These are phyloP conservation scores for Bruguiera hainesii DNA, from an alignment of 441 rosid species.

Conservation along the genomic window DNA sequence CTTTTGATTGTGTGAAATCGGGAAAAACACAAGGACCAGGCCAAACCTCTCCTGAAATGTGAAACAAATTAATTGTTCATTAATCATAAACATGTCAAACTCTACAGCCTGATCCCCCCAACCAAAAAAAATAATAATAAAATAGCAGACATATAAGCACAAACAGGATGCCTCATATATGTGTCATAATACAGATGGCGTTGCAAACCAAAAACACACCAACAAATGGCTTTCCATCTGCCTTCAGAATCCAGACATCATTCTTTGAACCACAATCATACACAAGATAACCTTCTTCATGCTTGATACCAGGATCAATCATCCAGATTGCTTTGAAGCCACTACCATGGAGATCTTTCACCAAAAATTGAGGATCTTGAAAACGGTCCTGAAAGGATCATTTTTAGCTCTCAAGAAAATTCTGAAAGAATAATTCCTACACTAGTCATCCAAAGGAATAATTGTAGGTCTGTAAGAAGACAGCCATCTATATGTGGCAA, in stretches of 20 bases:
- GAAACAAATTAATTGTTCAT: constrained; percentile 10
- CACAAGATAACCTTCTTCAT: constrained; percentile 64
- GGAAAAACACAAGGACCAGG: constrained; percentile 98
- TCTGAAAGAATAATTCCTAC: constrained; percentile 38
- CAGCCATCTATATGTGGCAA: neutral
- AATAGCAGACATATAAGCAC: neutral
- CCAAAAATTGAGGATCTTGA: constrained; percentile 63
- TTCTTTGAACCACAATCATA: constrained; percentile 66
- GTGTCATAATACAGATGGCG: neutral
- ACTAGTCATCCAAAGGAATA: constrained; percentile 11
- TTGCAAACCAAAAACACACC: constrained; percentile 38
- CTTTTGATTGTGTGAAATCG: constrained; percentile 75
- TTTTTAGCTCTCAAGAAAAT: constrained; percentile 23
- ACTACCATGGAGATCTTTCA: constrained; percentile 47
- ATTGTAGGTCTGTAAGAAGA: neutral
- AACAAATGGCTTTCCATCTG: constrained; percentile 61
- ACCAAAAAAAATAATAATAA: neutral
- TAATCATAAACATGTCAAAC: neutral
- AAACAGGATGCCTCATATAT: neutral
- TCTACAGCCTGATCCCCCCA: neutral
- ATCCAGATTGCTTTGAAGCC: constrained; percentile 97
- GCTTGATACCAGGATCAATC: constrained; percentile 95
- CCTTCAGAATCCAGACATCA: constrained; percentile 67
- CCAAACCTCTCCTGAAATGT: constrained; percentile 83
- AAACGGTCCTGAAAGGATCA: constrained; percentile 58